These are phyloP conservation scores for Phascolomyces articulosus DNA, from an alignment of 371 early-diverging fungal genomes.

Conservation along the genomic window DNA sequence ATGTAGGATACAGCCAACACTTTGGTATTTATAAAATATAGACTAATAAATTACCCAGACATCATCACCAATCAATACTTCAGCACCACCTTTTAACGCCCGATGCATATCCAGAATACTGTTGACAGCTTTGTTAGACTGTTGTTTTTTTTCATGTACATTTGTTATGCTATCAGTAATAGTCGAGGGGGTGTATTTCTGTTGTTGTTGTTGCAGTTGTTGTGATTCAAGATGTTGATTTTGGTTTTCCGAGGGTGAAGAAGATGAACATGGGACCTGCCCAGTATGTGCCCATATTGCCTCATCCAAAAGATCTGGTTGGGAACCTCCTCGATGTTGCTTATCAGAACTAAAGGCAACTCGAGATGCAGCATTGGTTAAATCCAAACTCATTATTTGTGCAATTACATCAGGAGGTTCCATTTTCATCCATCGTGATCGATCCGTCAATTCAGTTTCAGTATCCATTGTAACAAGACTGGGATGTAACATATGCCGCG, in stretches of 20 bases:
- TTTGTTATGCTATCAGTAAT: background rate
- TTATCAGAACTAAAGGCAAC: conserved; percentile 38
- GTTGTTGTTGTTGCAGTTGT: conserved; percentile 4
- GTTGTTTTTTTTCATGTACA: background rate
- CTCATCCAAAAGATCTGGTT: conserved; percentile 36
- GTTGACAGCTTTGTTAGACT: conserved; percentile 23
- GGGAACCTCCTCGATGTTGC: conserved; percentile 8
- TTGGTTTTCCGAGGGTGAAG: conserved; percentile 2
- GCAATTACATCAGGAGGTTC: conserved; percentile 72
- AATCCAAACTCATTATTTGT: conserved; percentile 64
- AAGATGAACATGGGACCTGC: background rate
- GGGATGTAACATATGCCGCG: conserved; percentile 65
- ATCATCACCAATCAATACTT: conserved; percentile 55
- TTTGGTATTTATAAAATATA: no score
- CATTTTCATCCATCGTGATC: conserved; percentile 65
- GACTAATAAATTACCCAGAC: conserved; percentile 57
- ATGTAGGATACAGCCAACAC: no score
- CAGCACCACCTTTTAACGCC: conserved; percentile 55
- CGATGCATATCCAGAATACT: conserved; percentile 49
- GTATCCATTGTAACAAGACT: conserved; percentile 54
- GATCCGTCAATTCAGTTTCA: conserved; percentile 57
- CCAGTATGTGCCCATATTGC: conserved; percentile 28
- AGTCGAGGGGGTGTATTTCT: background rate
- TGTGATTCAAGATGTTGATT: background rate
- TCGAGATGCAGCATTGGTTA: conserved; percentile 62